Evolutionary conservation across 805 yeast species (phyloP).

Genomic region (Dipodascus geniculatus): DNA sequence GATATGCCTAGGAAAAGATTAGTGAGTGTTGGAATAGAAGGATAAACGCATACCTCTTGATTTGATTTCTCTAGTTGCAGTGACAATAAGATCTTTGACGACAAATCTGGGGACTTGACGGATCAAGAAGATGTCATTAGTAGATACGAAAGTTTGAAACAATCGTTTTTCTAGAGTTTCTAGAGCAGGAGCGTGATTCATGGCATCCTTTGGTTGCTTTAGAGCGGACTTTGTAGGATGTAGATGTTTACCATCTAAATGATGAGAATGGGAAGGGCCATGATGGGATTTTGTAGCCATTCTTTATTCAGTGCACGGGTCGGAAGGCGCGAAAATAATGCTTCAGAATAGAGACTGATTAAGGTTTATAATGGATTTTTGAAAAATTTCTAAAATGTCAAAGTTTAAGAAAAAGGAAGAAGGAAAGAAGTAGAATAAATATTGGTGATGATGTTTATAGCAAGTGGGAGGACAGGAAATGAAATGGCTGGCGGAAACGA

Average conservation of each 20-base stretch:
- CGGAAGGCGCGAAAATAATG: too few relatives aligned
- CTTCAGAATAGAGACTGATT: too few relatives aligned
- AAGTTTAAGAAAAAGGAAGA: too few relatives aligned
- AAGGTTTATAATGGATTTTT: background rate
- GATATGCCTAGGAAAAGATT: constrained; percentile 27
- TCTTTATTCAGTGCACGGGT: background rate
- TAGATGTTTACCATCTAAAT: background rate
- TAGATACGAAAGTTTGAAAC: constrained; percentile 15
- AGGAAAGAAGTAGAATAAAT: too few relatives aligned
- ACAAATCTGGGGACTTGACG: constrained; percentile 17
- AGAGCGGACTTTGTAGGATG: too few relatives aligned
- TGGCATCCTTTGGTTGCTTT: background rate
- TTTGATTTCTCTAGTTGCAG: constrained; percentile 63
- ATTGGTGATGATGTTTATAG: too few relatives aligned
- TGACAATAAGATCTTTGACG: constrained; percentile 55
- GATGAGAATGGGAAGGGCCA: background rate
- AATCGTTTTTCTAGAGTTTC: background rate
- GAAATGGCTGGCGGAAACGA: background rate
- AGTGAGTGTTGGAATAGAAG: background rate
- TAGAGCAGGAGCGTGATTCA: background rate
- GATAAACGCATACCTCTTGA: constrained; percentile 35
- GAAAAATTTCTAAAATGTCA: too few relatives aligned
- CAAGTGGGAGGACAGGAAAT: too few relatives aligned
- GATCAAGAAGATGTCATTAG: constrained; percentile 15
- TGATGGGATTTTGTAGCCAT: background rate